These are phyloP conservation scores for Alternaria consortialis DNA, from an alignment of 2,329 filamentous ascomycete species.

Conservation along the genomic window DNA sequence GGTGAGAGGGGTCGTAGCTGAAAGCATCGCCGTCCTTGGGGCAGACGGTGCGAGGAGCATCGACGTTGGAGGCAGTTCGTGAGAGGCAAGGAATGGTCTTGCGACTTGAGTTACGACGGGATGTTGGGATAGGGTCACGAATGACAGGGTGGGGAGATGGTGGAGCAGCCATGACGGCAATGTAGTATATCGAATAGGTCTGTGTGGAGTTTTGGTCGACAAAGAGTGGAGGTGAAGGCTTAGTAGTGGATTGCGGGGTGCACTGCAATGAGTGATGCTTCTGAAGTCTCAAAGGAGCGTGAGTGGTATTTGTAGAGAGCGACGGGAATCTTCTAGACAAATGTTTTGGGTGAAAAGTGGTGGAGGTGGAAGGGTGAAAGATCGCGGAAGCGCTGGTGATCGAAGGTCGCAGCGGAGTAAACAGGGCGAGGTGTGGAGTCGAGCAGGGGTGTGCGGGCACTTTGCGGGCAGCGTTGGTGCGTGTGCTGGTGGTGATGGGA, in stretches of 20 bases:
- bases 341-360: conserved; percentile 12
- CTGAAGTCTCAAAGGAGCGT: conserved; percentile 25
- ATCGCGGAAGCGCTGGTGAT: conserved; percentile 38
- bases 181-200: conserved; percentile 11
- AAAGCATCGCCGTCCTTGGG: conserved; percentile 51
- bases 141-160: conserved; percentile 32
- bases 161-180: conserved; percentile 31
- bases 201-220: conserved; percentile 14
- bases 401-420: conserved; percentile 32
- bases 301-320: conserved; percentile 31
- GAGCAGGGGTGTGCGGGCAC: conserved; percentile 27
- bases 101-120: conserved; percentile 40
- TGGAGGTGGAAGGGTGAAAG: conserved; percentile 19
- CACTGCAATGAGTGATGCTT: conserved; percentile 11
- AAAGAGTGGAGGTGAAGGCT: conserved; percentile 15
- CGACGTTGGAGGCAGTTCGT: conserved; percentile 31
- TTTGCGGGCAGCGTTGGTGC: conserved; percentile 11
- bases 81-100: conserved; percentile 37
- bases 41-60: conserved; percentile 42
- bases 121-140: conserved; percentile 30
- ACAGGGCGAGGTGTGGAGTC: conserved; percentile 36
- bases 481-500: conserved; percentile 24
- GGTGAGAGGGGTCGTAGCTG: conserved; percentile 49
- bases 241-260: conserved; percentile 3
- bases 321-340: conserved; percentile 25